These are phyloP conservation scores for Picochlorum sp. DNA, from an alignment of 139 green algal genomes.

Conservation along the genomic window DNA sequence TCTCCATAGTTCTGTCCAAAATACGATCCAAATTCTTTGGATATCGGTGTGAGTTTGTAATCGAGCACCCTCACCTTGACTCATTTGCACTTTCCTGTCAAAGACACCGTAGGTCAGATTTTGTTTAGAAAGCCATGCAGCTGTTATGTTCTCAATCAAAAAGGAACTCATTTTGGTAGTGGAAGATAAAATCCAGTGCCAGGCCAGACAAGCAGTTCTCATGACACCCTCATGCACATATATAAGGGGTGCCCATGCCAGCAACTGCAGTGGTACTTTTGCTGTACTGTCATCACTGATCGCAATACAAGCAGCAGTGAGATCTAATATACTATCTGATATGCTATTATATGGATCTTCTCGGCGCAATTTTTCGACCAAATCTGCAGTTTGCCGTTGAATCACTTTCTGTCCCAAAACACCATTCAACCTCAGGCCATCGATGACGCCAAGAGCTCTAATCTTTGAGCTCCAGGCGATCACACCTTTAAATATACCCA, in stretches of 20 bases:
- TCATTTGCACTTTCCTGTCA: not conserved
- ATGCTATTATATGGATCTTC: slow-evolving; percentile 3
- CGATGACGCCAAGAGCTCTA: slow-evolving; percentile 26
- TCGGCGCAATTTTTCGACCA: slow-evolving; percentile 5
- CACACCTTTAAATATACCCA: slow-evolving; percentile 16
- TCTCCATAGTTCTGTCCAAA: not conserved
- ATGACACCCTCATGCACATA: slow-evolving; percentile 38
- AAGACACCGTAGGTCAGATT: not conserved
- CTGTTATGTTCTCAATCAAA: slow-evolving; percentile 39
- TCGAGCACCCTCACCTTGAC: not conserved
- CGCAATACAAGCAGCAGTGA: slow-evolving; percentile 29
- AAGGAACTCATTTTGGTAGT: slow-evolving; percentile 29
- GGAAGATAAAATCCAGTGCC: slow-evolving; percentile 47
- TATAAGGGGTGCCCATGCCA: slow-evolving; percentile 33
- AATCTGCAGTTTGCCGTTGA: not conserved
- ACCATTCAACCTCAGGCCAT: slow-evolving; percentile 15
- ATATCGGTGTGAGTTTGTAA: not conserved
- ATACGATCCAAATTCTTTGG: not conserved
- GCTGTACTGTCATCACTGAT: not conserved
- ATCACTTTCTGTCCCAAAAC: slow-evolving; percentile 7
- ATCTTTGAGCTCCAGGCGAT: slow-evolving; percentile 29
- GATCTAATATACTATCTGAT: slow-evolving; percentile 7
- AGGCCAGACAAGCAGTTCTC: slow-evolving; percentile 30
- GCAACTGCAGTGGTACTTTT: slow-evolving; percentile 23
- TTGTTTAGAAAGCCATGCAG: slow-evolving; percentile 16